Evolutionary conservation across 2,329 filamentous ascomycete genomes (phyloP), one percentile per base, ranked within the genome.

Genomic region (Phaeosphaeria sp.): DNA sequence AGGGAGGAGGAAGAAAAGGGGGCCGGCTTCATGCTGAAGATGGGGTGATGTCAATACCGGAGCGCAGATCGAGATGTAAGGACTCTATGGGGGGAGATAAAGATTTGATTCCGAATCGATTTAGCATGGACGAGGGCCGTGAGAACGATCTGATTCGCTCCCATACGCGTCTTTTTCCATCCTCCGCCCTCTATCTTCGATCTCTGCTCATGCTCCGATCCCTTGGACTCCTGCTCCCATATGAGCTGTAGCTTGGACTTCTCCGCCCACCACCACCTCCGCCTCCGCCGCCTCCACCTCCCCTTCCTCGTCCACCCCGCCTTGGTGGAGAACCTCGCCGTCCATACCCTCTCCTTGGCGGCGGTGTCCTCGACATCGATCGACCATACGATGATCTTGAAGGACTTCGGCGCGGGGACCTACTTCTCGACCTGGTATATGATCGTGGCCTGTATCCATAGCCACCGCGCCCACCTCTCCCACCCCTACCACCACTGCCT

Each of bases 181-280:
- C 13, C 11, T 30, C 15, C 11, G 2, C 2, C 10, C 42, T 47
- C 58, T 56, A 70, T 52, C 64, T 66, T 10, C 63, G 65, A 25
- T 66, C 65, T 52, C 80, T 72, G 59, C 79, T 83, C 54, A 78
- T 69, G 52, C 81, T 83, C 62, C 82, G 82, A 68, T 82, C 71
- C 18, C 60, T 52, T 0, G 64, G 64, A 23, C 73, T 72, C 65
- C 85, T 85, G 69, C 85, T 87, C 67, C 84, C 86, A 65, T 87
- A 87, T 62, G 85, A 87, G 66, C 83, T 85, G 66, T 88, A 88
- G 66, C 86, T 89, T 3, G 84, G 84, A 65, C 85, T 87, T 62
- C 87, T 81, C 60, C 85, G 80, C 60, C 84, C 79, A 54, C 78
- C 46, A 22, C 62, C 59, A 21, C 77, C 74, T 41, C 68, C 62